A percentile compares a stretch with the other conserved stretches of the same genome.
phyloP scores from a whole-genome alignment of 106 monocot genomes.

The Triglochin maritima region DNA sequence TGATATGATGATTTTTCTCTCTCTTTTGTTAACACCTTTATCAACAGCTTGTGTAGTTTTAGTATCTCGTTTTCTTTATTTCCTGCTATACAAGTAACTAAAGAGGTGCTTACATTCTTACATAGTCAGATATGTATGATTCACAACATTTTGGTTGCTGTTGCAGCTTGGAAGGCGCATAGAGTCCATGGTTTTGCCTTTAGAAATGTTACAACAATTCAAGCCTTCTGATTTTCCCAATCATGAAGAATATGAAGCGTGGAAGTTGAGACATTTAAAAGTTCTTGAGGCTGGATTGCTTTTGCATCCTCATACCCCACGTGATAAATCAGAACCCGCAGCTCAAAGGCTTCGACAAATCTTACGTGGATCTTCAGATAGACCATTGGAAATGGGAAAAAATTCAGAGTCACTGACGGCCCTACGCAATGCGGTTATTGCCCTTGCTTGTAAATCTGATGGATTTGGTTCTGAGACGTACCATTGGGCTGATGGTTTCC shows the following conservation, averaged over 20 bases:
- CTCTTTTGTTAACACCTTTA: too few species aligned
- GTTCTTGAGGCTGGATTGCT: slow-evolving; percentile 88
- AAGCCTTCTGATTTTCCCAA: slow-evolving; percentile 83
- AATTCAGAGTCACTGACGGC: slow-evolving; percentile 93
- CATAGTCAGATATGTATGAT: too few species aligned
- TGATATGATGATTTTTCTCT: too few species aligned
- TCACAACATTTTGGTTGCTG: too few species aligned
- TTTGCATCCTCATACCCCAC: slow-evolving; percentile 44
- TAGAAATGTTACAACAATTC: slow-evolving; percentile 89
- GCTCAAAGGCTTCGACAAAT: slow-evolving; percentile 61
- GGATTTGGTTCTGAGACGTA: slow-evolving; percentile 48
- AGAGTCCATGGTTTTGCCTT: slow-evolving; percentile 38
- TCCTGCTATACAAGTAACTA: too few species aligned
- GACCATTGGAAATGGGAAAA: slow-evolving; percentile 73
- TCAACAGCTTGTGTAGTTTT: too few species aligned
- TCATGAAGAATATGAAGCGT: slow-evolving; percentile 66
- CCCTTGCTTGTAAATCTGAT: slow-evolving; percentile 67
- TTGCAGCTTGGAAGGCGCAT: slow-evolving; percentile 75
- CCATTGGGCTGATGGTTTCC: slow-evolving; percentile 96
- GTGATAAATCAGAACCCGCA: slow-evolving; percentile 52
- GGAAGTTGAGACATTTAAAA: slow-evolving; percentile 64
- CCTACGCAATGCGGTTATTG: slow-evolving; percentile 64
- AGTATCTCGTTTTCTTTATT: too few species aligned
- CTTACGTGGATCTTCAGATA: slow-evolving; percentile 52
- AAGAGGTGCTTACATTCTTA: too few species aligned